Percentiles rank a stretch among this genome's conserved stretches.
Evolutionary conservation across 2,329 filamentous ascomycete species (phyloP).

Genomic region (Madurella mycetomatis): DNA sequence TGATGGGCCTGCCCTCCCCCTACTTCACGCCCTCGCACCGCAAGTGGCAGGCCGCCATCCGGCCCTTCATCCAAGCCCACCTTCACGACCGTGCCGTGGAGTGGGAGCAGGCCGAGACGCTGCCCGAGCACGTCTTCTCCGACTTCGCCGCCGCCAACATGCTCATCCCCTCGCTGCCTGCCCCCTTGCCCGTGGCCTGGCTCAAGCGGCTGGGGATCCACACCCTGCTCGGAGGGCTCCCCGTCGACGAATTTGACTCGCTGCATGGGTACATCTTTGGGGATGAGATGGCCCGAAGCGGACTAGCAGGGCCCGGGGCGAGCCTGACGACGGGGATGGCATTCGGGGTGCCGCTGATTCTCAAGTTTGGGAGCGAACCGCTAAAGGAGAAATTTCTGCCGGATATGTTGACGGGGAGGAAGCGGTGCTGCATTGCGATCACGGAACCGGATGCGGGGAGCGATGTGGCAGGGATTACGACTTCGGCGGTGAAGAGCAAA

Average conservation of each 20-base stretch:
- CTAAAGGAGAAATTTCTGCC: constrained; percentile 65
- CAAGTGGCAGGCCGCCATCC: constrained; percentile 63
- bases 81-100: constrained; percentile 59
- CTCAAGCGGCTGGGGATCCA: constrained; percentile 61
- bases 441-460: constrained; percentile 71
- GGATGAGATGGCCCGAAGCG: constrained; percentile 66
- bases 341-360: constrained; percentile 66
- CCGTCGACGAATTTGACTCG: constrained; percentile 70
- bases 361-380: constrained; percentile 61
- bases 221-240: constrained; percentile 60
- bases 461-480: constrained; percentile 69
- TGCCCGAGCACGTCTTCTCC: constrained; percentile 60
- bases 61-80: constrained; percentile 61
- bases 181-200: constrained; percentile 65
- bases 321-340: constrained; percentile 68
- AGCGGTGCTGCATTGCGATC: constrained; percentile 70
- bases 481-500: constrained; percentile 56
- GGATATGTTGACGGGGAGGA: constrained; percentile 61
- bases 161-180: constrained; percentile 64
- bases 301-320: constrained; percentile 58
- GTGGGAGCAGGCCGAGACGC: constrained; percentile 62
- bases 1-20: constrained; percentile 64
- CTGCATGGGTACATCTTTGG: constrained; percentile 65
- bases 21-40: constrained; percentile 65
- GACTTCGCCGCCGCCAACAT: constrained; percentile 63